Evolutionary conservation across 2,329 filamentous ascomycete genomes (phyloP).

Genomic region (Leptographium lundbergii): DNA sequence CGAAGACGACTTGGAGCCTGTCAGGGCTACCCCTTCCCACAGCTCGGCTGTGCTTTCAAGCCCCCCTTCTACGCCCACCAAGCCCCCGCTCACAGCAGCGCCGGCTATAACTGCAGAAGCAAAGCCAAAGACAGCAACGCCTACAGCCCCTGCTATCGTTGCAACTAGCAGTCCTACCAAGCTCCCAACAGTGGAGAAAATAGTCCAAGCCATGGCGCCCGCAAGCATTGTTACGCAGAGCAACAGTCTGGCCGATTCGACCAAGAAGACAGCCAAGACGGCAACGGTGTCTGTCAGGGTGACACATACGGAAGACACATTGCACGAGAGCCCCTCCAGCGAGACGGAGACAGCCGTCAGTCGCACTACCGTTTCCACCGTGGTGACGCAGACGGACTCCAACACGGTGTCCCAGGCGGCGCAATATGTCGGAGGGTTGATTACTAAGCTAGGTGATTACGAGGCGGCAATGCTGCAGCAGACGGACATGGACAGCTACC

Average conservation of each 20-base stretch:
- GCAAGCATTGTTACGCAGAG: neutral
- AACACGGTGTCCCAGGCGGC: neutral
- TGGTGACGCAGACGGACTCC: neutral
- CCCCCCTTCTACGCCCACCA: neutral
- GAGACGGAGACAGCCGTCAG: neutral
- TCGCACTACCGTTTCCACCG: neutral
- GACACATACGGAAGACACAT: neutral
- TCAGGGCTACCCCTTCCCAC: neutral
- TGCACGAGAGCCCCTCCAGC: neutral
- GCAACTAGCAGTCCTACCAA: no score
- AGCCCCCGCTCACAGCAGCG: neutral
- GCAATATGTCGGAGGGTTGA: slow-evolving; percentile 7
- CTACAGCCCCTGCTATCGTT: no score
- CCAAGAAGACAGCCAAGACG: neutral
- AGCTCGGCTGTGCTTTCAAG: neutral
- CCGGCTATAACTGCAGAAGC: neutral
- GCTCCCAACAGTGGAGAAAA: neutral
- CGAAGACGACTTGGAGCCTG: neutral
- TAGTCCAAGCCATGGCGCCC: neutral
- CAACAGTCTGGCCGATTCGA: neutral
- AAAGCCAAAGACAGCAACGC: neutral
- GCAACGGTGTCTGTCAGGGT: neutral
- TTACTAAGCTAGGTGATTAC: slow-evolving; percentile 17
- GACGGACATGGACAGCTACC: slow-evolving; percentile 19
- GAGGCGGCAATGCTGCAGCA: slow-evolving; percentile 15